Conservation (phyloP, 768 basidiomycete species). For the Russula lepida region DNA sequence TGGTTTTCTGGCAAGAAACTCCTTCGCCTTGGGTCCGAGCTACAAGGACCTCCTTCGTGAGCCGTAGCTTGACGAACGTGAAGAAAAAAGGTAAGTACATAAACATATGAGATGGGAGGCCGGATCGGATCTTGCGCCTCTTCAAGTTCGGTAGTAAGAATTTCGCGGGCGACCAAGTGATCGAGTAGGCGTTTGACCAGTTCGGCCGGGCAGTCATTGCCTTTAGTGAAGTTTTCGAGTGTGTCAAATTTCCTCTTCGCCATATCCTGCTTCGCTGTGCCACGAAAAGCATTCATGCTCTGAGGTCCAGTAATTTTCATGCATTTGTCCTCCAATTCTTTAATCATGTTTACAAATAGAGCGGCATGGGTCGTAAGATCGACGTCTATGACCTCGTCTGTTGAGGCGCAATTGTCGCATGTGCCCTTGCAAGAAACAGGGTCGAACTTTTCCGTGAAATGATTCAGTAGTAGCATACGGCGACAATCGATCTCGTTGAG, state of each 20-base stretch:
- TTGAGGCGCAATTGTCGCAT: constrained; percentile 72
- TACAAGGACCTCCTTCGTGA: background rate
- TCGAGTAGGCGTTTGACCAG: constrained; percentile 13
- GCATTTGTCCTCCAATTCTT: background rate
- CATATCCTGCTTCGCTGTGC: constrained; percentile 8
- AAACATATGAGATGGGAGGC: constrained; percentile 10
- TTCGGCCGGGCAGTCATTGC: background rate
- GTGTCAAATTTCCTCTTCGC: background rate
- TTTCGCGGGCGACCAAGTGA: background rate
- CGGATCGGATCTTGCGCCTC: background rate
- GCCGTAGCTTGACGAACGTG: background rate
- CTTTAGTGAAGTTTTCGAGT: constrained; percentile 6
- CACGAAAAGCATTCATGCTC: constrained; percentile 15
- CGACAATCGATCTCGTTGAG: constrained; percentile 78
- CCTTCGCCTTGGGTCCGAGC: constrained; percentile 11
- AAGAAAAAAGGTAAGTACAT: background rate
- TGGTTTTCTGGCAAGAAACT: constrained; percentile 2
- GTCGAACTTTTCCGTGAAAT: constrained; percentile 80
- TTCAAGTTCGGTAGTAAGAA: constrained; percentile 3
- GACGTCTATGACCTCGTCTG: constrained; percentile 29
- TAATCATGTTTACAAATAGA: constrained; percentile 36
- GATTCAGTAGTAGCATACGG: constrained; percentile 76
- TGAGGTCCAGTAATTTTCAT: constrained; percentile 11
- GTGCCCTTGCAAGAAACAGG: constrained; percentile 50
- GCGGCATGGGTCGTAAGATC: constrained; percentile 58